These are phyloP conservation scores for Pseudofabraea citricarpa DNA, from an alignment of 2,329 filamentous ascomycete species.

Conservation along the genomic window DNA sequence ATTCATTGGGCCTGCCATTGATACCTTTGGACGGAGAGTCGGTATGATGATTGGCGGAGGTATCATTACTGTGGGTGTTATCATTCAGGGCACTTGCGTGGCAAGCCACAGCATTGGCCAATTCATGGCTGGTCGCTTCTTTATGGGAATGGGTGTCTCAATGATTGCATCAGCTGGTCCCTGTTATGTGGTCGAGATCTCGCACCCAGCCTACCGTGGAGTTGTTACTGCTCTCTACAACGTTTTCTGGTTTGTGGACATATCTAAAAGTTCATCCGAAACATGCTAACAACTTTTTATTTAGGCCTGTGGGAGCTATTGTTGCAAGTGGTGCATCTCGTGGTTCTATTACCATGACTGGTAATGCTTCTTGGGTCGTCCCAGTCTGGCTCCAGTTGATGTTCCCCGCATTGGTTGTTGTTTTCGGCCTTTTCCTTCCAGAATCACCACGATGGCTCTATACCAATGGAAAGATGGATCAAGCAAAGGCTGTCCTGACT, in stretches of 20 bases:
- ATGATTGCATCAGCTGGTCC: constrained; percentile 42
- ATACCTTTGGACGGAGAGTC: constrained; percentile 40
- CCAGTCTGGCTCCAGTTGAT: constrained; percentile 45
- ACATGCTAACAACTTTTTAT: constrained; percentile 26
- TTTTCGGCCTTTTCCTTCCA: constrained; percentile 49
- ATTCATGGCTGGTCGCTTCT: constrained; percentile 53
- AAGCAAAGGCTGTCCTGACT: constrained; percentile 46
- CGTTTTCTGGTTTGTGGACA: constrained; percentile 21
- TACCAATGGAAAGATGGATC: constrained; percentile 45
- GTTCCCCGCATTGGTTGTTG: constrained; percentile 39
- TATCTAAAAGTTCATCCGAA: not conserved
- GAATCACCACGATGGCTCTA: constrained; percentile 61
- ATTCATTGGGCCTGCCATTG: constrained; percentile 41
- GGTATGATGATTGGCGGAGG: constrained; percentile 43
- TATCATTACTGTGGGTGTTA: constrained; percentile 39
- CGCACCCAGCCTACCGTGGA: constrained; percentile 41
- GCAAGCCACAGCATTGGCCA: constrained; percentile 30
- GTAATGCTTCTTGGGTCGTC: constrained; percentile 42
- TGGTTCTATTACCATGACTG: constrained; percentile 39
- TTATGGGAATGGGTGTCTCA: constrained; percentile 53
- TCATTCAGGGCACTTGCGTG: constrained; percentile 37
- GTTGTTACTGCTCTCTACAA: constrained; percentile 31
- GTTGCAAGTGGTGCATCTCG: constrained; percentile 50
- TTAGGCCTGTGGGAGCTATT: constrained; percentile 46
- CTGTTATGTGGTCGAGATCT: constrained; percentile 42